These are phyloP conservation scores for Suhomyces bokatorum DNA, from an alignment of 1,139 yeast species.

Conservation along the genomic window DNA sequence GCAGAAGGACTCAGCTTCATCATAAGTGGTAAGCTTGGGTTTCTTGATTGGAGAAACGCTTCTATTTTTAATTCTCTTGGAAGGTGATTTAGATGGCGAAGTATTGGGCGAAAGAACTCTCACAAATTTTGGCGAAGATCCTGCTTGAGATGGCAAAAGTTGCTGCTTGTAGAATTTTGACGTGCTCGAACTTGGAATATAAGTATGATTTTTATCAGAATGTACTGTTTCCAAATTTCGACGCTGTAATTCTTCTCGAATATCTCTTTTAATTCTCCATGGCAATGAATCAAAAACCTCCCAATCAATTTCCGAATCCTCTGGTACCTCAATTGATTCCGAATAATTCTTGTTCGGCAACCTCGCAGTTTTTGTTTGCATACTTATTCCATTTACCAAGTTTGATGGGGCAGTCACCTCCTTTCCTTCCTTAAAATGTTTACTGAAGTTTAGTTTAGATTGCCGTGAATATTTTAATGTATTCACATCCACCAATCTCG, in stretches of 20 bases:
- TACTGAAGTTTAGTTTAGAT: conserved; percentile 40
- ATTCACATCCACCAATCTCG: conserved; percentile 49
- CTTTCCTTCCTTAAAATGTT: not conserved
- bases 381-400: not conserved
- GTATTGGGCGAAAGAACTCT: conserved; percentile 35
- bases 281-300: conserved; percentile 58
- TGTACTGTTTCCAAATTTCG: conserved; percentile 26
- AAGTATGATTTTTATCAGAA: conserved; percentile 13
- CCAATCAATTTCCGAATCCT: conserved; percentile 45
- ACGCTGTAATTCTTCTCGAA: conserved; percentile 44
- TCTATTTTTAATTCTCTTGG: conserved; percentile 10
- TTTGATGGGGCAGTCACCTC: too few relatives aligned
- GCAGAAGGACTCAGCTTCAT: conserved; percentile 35
- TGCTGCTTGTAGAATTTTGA: conserved; percentile 38
- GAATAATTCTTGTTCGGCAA: not conserved
- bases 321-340: not conserved
- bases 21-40: conserved; percentile 17
- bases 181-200: conserved; percentile 7
- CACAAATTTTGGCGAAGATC: conserved; percentile 34
- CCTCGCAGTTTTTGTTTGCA: not conserved
- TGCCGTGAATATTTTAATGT: conserved; percentile 35
- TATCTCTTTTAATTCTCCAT: conserved; percentile 48
- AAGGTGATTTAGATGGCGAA: conserved; percentile 21
- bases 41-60: conserved; percentile 14
- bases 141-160: conserved; percentile 35